phyloP scores from a whole-genome alignment of 2,329 filamentous ascomycete genomes.

The Diplodia corticola region DNA sequence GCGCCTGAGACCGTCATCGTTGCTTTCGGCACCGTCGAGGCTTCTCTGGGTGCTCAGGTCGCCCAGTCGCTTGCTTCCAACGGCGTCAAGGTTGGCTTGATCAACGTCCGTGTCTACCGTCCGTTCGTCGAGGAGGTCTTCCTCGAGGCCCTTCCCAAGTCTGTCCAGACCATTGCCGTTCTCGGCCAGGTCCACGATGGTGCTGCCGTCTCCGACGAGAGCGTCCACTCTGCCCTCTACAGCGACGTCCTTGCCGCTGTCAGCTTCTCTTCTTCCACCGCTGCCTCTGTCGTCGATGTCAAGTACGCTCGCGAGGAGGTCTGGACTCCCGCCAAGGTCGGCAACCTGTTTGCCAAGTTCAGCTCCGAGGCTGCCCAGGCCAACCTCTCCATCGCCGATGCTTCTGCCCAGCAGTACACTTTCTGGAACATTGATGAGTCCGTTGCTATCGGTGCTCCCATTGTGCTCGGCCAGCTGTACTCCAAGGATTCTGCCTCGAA shows the following conservation, averaged over 20 bases:
- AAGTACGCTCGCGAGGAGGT: slow-evolving; percentile 80
- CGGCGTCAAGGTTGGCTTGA: slow-evolving; percentile 77
- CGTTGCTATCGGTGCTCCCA: slow-evolving; percentile 63
- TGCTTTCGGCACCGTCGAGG: slow-evolving; percentile 88
- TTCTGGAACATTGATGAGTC: slow-evolving; percentile 93
- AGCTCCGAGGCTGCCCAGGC: slow-evolving; percentile 44
- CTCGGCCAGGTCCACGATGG: slow-evolving; percentile 84
- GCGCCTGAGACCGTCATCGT: slow-evolving; percentile 81
- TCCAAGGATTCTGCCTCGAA: slow-evolving; percentile 62
- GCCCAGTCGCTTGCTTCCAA: slow-evolving; percentile 69
- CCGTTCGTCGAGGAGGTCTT: slow-evolving; percentile 96
- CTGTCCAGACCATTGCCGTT: slow-evolving; percentile 74
- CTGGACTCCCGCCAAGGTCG: slow-evolving; percentile 60
- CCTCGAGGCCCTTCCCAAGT: slow-evolving; percentile 74
- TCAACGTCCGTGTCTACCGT: slow-evolving; percentile 91
- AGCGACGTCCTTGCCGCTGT: slow-evolving; percentile 87
- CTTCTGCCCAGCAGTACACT: slow-evolving; percentile 74
- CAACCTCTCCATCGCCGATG: slow-evolving; percentile 55
- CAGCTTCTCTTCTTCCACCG: slow-evolving; percentile 66
- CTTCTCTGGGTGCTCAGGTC: slow-evolving; percentile 81
- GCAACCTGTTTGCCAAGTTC: slow-evolving; percentile 48
- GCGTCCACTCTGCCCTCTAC: slow-evolving; percentile 81
- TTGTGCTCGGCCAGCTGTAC: slow-evolving; percentile 60
- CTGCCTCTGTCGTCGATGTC: slow-evolving; percentile 66
- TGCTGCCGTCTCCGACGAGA: slow-evolving; percentile 70